Percentiles rank a stretch among this genome's conserved stretches.
phyloP scores from a whole-genome alignment of 2,329 filamentous ascomycete species.

The Teratosphaeriaceae sp. region DNA sequence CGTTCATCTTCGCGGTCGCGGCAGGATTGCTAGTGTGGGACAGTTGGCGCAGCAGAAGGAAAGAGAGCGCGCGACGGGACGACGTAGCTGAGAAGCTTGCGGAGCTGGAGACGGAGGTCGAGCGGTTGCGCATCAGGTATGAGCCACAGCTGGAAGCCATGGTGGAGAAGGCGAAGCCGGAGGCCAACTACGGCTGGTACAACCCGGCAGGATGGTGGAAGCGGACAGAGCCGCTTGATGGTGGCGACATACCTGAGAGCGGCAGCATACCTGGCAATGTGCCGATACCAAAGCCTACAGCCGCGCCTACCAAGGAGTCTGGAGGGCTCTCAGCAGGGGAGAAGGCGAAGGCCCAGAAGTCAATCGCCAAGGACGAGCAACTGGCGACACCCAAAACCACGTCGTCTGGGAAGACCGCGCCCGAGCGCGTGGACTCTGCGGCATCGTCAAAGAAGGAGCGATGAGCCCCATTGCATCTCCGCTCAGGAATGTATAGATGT shows the following conservation, averaged over 20 bases:
- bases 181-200: conserved; percentile 22
- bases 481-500: conserved; percentile 6
- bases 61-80: conserved; percentile 53
- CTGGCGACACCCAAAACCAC: background rate
- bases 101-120: conserved; percentile 47
- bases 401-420: conserved; percentile 3
- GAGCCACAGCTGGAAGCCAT: conserved; percentile 26
- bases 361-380: conserved; percentile 3
- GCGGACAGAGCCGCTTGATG: conserved; percentile 13
- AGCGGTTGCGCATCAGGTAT: conserved; percentile 28
- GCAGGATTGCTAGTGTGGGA: conserved; percentile 58
- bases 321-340: background rate
- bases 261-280: conserved; percentile 11
- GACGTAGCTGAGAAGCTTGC: conserved; percentile 54
- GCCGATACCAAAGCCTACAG: conserved; percentile 5
- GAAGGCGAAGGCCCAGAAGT: conserved; percentile 6
- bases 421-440: conserved; percentile 16
- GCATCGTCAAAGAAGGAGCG: conserved; percentile 16
- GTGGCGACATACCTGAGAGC: conserved; percentile 3
- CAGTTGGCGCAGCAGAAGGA: conserved; percentile 53
- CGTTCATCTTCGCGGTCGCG: conserved; percentile 60
- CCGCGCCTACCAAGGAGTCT: background rate
- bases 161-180: conserved; percentile 28
- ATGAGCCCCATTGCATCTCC: conserved; percentile 13
- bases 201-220: conserved; percentile 23